Percentiles rank a stretch among this genome's conserved stretches.
Evolutionary conservation across 495 filamentous ascomycete genomes (phyloP).

Genomic region (Haplographium delicatum): DNA sequence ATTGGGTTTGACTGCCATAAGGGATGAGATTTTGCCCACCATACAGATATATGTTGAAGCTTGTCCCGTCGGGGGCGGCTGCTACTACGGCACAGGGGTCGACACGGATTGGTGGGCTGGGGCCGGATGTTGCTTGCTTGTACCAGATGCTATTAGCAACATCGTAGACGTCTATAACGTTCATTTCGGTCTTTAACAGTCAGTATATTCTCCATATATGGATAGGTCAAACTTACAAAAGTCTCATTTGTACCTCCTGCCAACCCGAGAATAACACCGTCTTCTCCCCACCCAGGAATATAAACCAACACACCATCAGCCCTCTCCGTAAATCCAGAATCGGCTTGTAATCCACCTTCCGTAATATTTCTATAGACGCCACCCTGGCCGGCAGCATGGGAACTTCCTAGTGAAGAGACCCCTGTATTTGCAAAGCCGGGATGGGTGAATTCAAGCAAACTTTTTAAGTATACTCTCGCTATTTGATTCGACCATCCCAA

Average conservation of each 20-base stretch:
- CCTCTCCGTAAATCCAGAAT: constrained; percentile 59
- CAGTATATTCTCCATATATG: not conserved
- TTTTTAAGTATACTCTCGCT: constrained; percentile 62
- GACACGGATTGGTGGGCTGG: constrained; percentile 58
- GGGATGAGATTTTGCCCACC: constrained; percentile 68
- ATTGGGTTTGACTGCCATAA: constrained; percentile 53
- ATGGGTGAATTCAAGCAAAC: constrained; percentile 68
- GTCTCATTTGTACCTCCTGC: constrained; percentile 60
- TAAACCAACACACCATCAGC: constrained; percentile 68
- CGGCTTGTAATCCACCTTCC: constrained; percentile 57
- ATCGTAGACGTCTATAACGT: constrained; percentile 69
- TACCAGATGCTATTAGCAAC: constrained; percentile 75
- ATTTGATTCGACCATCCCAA: constrained; percentile 60
- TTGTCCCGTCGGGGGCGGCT: constrained; percentile 63
- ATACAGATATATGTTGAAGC: constrained; percentile 71
- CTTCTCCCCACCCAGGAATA: constrained; percentile 64
- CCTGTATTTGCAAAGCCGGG: constrained; percentile 57
- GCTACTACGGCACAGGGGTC: constrained; percentile 70
- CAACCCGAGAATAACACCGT: constrained; percentile 65
- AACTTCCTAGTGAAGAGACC: constrained; percentile 43
- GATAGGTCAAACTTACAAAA: constrained; percentile 31
- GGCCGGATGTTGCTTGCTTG: constrained; percentile 62
- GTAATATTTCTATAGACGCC: constrained; percentile 68
- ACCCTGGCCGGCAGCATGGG: constrained; percentile 42
- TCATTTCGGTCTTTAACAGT: constrained; percentile 51